phyloP scores from a whole-genome alignment of 805 yeast genomes.

The Saturnispora sanitii region DNA sequence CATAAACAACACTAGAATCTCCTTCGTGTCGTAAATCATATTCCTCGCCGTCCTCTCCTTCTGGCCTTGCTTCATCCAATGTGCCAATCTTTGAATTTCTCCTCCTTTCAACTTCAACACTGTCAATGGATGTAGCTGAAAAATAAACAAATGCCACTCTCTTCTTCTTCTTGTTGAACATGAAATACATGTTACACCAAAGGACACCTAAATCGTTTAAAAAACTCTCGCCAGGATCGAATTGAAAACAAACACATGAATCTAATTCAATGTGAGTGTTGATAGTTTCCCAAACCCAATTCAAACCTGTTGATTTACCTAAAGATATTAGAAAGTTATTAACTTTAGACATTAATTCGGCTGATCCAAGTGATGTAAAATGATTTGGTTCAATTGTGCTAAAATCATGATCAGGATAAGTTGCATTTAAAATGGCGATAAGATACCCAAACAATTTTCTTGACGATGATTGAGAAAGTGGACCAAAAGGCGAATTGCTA shows the following conservation, averaged over 20 bases:
- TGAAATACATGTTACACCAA: constrained; percentile 84
- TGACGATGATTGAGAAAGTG: constrained; percentile 74
- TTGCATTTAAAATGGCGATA: constrained; percentile 81
- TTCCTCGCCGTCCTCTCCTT: constrained; percentile 25
- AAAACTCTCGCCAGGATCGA: constrained; percentile 54
- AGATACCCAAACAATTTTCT: constrained; percentile 84
- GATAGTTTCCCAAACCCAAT: constrained; percentile 80
- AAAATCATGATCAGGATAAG: constrained; percentile 95
- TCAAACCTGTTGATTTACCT: constrained; percentile 43
- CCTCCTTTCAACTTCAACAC: constrained; percentile 13
- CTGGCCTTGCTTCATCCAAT: constrained; percentile 24
- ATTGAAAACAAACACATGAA: constrained; percentile 53
- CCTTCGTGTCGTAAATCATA: constrained; percentile 27
- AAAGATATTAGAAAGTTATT: constrained; percentile 67
- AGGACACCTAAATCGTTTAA: constrained; percentile 50
- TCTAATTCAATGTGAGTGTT: constrained; percentile 73
- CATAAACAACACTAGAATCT: constrained; percentile 21
- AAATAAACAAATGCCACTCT: constrained; percentile 82
- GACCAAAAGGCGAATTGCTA: constrained; percentile 71
- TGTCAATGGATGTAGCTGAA: constrained; percentile 33
- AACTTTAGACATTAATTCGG: constrained; percentile 52
- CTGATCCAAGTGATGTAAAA: constrained; percentile 47
- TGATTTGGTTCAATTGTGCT: constrained; percentile 73
- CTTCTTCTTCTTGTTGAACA: constrained; percentile 83
- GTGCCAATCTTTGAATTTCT: constrained; percentile 27